Evolutionary conservation across 176 grass and related monocot species (phyloP), one percentile per base, ranked within the genome.

Genomic region (Saccharum spontaneum): DNA sequence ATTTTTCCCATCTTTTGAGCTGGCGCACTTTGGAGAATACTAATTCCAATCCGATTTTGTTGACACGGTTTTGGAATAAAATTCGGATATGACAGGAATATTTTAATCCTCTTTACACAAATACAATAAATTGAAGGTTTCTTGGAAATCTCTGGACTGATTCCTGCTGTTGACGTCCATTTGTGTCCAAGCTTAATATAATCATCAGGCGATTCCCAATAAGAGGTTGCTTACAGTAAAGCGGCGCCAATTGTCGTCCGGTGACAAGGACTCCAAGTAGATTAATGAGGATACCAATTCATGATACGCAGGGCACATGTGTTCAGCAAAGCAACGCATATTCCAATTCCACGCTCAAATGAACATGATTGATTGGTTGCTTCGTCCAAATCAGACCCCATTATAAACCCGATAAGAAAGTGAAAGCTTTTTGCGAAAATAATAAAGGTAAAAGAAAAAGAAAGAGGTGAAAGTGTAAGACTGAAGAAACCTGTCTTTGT

Each of bases 271-370:
- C 37, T 5, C 12, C 59, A 74, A 18, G 52, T 24, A 67, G 63
- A 34, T 54, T 15, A 62, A 73, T 41, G 67, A 31, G 15, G 64
- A 38, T 69, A 31, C 78, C 64, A 80, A 52, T 69, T 55, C 79
- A 81, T 69, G 79, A 24, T 52, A 66, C 13, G 7, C 30, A 24
- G 18, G 79, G 65, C 28, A 26, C 78, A 59, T 12, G 50, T 60
- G 31, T 72, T 59, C n/a, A 66, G 45, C 20, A 75, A 73, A 33
- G 48, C 76, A 49, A 85, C 59, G 69, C 54, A 78, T 88, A 67
- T 67, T 78, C 61, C 22, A 5, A 2, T 45, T 23, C 12, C 76
- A 31, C 69, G 60, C 60, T 60, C 3, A 34, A 13, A n/a, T 28
- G 75, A 28, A 1, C 17, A 81, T 55, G 65, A 16, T 39, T 63